Conservation (phyloP, 306 rosid genomes). For the Prunus persica region DNA sequence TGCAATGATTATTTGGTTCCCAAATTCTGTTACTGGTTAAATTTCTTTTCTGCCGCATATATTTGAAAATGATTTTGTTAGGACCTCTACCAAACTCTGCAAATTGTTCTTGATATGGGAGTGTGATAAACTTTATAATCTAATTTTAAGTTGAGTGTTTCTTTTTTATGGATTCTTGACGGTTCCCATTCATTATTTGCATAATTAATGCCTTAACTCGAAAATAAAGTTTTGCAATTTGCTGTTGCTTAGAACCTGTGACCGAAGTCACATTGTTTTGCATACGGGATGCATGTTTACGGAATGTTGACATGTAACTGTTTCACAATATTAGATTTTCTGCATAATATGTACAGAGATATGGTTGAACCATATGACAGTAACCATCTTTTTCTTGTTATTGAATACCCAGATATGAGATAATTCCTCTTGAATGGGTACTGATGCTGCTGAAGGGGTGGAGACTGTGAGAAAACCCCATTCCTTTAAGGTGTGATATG, state of each 20-base stretch:
- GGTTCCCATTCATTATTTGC: neutral
- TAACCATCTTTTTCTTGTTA: slow-evolving; percentile 23
- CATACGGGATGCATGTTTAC: neutral
- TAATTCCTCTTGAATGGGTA: slow-evolving; percentile 57
- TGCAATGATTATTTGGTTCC: neutral
- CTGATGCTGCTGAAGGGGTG: slow-evolving; percentile 47
- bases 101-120: neutral
- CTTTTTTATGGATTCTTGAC: neutral
- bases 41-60: neutral
- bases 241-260: slow-evolving; percentile 1
- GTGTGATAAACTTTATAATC: neutral
- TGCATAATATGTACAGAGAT: neutral
- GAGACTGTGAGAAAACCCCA: slow-evolving; percentile 33
- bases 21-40: neutral
- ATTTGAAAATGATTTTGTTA: slow-evolving; percentile 8
- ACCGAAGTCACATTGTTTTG: neutral
- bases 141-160: neutral
- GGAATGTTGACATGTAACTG: neutral
- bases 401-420: slow-evolving; percentile 35
- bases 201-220: neutral
- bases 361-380: slow-evolving; percentile 14
- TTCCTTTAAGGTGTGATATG: slow-evolving; percentile 58
- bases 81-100: neutral
- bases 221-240: neutral
- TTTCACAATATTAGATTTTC: neutral